phyloP scores from a whole-genome alignment of 345 rosid genomes.

The Cardamine chenopodiifolia region DNA sequence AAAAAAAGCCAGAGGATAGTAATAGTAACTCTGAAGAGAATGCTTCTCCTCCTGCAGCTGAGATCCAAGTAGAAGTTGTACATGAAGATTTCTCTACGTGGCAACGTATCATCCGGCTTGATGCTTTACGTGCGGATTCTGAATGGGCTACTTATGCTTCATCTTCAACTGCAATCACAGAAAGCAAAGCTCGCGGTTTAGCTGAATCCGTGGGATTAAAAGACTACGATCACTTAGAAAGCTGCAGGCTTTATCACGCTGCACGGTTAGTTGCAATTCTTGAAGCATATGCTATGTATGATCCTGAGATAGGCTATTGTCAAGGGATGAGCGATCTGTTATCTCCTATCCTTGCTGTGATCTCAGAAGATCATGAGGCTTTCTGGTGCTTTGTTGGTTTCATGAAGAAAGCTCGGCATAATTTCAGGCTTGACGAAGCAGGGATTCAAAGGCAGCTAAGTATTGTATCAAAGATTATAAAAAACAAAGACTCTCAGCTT shows the following conservation, averaged over 20 bases:
- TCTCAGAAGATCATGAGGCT: constrained; percentile 87
- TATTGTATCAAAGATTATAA: constrained; percentile 87
- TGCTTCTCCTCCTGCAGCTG: constrained; percentile 41
- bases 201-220: constrained; percentile 85
- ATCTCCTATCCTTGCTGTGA: constrained; percentile 78
- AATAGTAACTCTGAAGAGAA: constrained; percentile 34
- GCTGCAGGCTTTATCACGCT: constrained; percentile 84
- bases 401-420: constrained; percentile 97
- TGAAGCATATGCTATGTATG: constrained; percentile 90
- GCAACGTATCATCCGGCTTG: constrained; percentile 95
- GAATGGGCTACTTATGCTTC: constrained; percentile 77
- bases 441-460: constrained; percentile 92
- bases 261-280: constrained; percentile 88
- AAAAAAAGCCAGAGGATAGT: constrained; percentile 46
- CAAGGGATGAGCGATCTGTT: constrained; percentile 99
- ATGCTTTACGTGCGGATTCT: constrained; percentile 93
- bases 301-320: constrained; percentile 95
- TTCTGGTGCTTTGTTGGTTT: constrained; percentile 98
- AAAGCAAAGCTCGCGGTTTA: constrained; percentile 58
- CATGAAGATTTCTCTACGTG: constrained; percentile 79
- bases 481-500: constrained; percentile 86
- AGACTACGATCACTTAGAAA: constrained; percentile 84
- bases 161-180: constrained; percentile 66
- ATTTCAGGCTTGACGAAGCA: constrained; percentile 93
- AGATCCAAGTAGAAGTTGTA: constrained; percentile 42